Conservation (phyloP, 345 rosid genomes). For the Dovyalis caffra region DNA sequence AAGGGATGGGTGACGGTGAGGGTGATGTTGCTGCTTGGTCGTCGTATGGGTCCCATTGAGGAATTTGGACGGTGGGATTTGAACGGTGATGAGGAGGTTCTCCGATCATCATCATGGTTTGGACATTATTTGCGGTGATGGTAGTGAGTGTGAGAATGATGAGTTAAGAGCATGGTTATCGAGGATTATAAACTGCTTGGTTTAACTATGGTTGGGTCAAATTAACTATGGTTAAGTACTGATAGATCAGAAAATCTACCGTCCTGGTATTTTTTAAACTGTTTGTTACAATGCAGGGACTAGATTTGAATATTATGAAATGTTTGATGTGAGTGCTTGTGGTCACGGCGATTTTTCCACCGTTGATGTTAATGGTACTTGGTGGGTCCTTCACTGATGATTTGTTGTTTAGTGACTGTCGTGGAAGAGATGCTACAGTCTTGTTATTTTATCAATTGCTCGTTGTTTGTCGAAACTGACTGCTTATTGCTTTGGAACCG, state of each 20-base stretch:
- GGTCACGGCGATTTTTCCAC: conserved; percentile 19
- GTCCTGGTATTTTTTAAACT: conserved; percentile 22
- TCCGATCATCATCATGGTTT: conserved; percentile 55
- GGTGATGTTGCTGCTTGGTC: conserved; percentile 34
- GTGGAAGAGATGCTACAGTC: neutral
- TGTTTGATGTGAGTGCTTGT: neutral
- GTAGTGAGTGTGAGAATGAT: neutral
- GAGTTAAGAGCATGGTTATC: neutral
- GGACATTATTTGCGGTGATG: conserved; percentile 2
- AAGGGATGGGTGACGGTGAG: conserved; percentile 26
- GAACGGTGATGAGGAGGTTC: conserved; percentile 28
- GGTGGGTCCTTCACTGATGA: neutral
- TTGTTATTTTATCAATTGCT: conserved; percentile 16
- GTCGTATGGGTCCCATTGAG: conserved; percentile 47
- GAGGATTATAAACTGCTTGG: conserved; percentile 36
- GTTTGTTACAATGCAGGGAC: conserved; percentile 22
- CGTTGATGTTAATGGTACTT: conserved; percentile 23
- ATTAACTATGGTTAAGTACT: conserved; percentile 32
- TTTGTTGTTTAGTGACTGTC: neutral
- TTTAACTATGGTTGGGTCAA: conserved; percentile 39
- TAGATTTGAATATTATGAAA: neutral
- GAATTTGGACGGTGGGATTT: conserved; percentile 56
- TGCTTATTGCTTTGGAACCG: conserved; percentile 6
- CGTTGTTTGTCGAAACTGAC: conserved; percentile 4
- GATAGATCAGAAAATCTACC: conserved; percentile 17